A percentile compares a stretch with the other conserved stretches of the same genome.
phyloP scores from a whole-genome alignment of 2,329 filamentous ascomycete genomes.

The Ceratocystis ficicola region DNA sequence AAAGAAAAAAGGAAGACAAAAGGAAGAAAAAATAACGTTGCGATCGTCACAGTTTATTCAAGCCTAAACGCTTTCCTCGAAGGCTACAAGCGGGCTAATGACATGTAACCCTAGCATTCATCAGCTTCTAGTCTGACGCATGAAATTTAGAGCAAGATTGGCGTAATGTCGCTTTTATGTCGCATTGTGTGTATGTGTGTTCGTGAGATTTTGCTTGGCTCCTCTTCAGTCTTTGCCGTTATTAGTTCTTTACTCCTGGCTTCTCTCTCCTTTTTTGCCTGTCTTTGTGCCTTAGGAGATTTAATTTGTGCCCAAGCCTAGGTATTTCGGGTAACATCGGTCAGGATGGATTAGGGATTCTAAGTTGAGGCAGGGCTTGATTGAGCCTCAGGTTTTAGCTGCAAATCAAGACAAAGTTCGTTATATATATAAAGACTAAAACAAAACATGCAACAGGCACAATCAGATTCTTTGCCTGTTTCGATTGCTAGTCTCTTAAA shows the following conservation, averaged over 20 bases:
- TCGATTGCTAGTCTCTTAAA: neutral
- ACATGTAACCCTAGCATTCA: too few species aligned
- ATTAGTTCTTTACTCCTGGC: too few species aligned
- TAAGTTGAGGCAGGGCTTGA: too few species aligned
- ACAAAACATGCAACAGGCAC: neutral
- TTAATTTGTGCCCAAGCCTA: slow-evolving; percentile 25
- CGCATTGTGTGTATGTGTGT: too few species aligned
- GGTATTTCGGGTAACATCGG: slow-evolving; percentile 26
- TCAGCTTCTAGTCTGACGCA: neutral
- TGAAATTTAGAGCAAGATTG: neutral
- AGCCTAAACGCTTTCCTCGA: neutral
- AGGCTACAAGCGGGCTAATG: neutral
- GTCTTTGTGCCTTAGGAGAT: neutral
- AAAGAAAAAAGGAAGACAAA: neutral
- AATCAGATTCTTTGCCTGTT: neutral
- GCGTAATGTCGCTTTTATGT: neutral
- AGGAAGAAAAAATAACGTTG: neutral
- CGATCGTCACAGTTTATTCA: neutral
- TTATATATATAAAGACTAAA: slow-evolving; percentile 4
- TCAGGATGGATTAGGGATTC: neutral
- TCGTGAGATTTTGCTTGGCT: too few species aligned
- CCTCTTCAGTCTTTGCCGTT: too few species aligned
- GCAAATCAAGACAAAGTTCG: neutral
- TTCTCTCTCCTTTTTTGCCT: too few species aligned
- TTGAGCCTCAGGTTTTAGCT: neutral